phyloP scores from a whole-genome alignment of 331 rosid species.

The Cydonia oblonga region DNA sequence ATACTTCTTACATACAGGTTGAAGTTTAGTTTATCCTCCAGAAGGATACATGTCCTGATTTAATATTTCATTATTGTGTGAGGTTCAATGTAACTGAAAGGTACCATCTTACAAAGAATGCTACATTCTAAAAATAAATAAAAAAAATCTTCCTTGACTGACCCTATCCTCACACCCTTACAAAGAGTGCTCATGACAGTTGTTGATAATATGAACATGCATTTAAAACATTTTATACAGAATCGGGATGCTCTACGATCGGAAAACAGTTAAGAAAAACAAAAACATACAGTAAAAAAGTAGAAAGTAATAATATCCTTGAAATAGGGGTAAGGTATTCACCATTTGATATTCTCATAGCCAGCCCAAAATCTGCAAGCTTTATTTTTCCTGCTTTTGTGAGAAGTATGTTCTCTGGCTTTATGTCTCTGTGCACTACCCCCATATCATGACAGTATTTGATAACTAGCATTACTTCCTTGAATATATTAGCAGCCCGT shows the following conservation, averaged over 20 bases:
- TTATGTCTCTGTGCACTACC: conserved; percentile 93
- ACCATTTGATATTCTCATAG: conserved; percentile 90
- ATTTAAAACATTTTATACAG: not conserved
- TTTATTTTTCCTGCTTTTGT: conserved; percentile 69
- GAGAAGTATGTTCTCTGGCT: conserved; percentile 94
- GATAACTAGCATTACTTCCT: conserved; percentile 89
- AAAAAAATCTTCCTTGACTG: too few species aligned
- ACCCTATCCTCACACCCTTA: not conserved
- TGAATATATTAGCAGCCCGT: conserved; percentile 67
- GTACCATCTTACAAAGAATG: too few species aligned
- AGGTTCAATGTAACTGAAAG: not conserved
- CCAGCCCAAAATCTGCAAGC: conserved; percentile 99
- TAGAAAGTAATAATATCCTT: not conserved
- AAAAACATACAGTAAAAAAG: not conserved
- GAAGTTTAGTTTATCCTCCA: not conserved
- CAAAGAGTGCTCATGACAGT: not conserved
- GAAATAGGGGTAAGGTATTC: conserved; percentile 3
- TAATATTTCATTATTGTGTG: not conserved
- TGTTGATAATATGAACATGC: not conserved
- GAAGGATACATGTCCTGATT: not conserved
- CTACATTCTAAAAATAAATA: too few species aligned
- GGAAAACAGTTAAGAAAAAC: not conserved
- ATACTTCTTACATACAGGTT: not conserved
- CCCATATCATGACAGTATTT: conserved; percentile 99
- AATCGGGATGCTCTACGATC: not conserved